Evolutionary conservation across 2,329 filamentous ascomycete genomes (phyloP).

Genomic region (Tricladium varicosporioides): DNA sequence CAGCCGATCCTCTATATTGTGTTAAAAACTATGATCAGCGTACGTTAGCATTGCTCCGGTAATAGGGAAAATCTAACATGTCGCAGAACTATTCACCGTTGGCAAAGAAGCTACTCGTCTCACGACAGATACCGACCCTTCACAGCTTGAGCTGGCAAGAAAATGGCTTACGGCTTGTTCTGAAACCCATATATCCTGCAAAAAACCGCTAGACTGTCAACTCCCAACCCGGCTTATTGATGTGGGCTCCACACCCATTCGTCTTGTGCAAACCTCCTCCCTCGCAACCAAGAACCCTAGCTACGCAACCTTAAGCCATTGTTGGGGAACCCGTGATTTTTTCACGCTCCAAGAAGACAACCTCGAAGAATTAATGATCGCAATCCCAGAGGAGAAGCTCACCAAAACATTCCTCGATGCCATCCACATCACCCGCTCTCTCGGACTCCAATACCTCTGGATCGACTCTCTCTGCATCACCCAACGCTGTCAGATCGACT

Average conservation of each 20-base stretch:
- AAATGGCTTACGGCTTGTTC: constrained; percentile 6
- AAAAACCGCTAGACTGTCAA: neutral
- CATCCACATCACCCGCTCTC: constrained; percentile 10
- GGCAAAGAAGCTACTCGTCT: neutral
- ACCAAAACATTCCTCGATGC: constrained; percentile 21
- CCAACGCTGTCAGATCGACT: constrained; percentile 13
- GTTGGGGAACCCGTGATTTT: constrained; percentile 18
- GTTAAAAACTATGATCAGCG: neutral
- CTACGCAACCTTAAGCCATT: constrained; percentile 23
- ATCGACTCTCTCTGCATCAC: constrained; percentile 24
- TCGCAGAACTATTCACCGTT: constrained; percentile 1
- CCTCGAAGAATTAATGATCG: constrained; percentile 3
- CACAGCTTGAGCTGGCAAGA: constrained; percentile 1
- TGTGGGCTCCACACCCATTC: constrained; percentile 1
- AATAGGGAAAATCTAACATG: neutral
- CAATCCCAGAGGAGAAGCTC: constrained; percentile 5
- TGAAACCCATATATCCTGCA: constrained; percentile 7
- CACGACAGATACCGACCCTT: neutral
- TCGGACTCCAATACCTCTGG: constrained; percentile 20
- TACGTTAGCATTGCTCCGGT: neutral
- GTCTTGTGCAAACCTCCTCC: constrained; percentile 6
- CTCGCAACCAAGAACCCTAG: constrained; percentile 1
- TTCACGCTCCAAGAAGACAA: constrained; percentile 6
- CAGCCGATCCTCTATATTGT: neutral
- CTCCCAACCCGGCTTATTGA: constrained; percentile 8